Percentiles rank a stretch among this genome's conserved stretches.
Conservation (phyloP, 2,329 filamentous ascomycete genomes). For the Diaporthe amygdali region DNA sequence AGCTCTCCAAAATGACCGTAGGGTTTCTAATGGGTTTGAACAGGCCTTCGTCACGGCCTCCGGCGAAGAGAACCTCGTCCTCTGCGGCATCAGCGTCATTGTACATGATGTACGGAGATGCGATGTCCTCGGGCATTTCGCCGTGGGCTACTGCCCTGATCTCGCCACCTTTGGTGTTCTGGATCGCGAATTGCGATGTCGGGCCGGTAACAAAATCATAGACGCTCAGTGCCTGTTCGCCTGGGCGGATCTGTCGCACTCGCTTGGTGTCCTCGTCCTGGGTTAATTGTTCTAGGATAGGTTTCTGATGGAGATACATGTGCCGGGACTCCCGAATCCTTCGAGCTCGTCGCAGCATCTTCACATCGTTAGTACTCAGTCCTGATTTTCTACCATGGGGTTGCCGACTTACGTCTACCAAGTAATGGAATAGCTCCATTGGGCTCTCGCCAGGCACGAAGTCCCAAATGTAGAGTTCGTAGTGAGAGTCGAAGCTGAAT, state of each 20-base stretch:
- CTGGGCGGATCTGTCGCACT: constrained; percentile 33
- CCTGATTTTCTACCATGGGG: no score
- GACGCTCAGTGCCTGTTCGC: constrained; percentile 31
- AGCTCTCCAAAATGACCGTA: constrained; percentile 30
- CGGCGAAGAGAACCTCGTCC: constrained; percentile 31
- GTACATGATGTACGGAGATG: constrained; percentile 27
- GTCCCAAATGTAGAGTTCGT: constrained; percentile 38
- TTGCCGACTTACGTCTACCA: background rate
- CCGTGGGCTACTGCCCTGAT: background rate
- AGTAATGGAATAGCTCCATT: constrained; percentile 28
- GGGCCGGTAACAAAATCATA: constrained; percentile 32
- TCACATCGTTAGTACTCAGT: constrained; percentile 3
- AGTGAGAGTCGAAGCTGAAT: constrained; percentile 35
- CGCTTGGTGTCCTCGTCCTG: constrained; percentile 32
- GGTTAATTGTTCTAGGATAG: constrained; percentile 30
- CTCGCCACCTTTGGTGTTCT: background rate
- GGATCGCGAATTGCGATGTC: constrained; percentile 1
- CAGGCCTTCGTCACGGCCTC: constrained; percentile 29
- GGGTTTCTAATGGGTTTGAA: constrained; percentile 36
- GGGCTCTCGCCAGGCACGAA: constrained; percentile 30
- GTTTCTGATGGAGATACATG: constrained; percentile 32
- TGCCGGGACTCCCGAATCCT: constrained; percentile 31
- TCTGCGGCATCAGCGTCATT: constrained; percentile 35
- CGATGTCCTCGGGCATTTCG: background rate
- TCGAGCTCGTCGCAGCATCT: constrained; percentile 35